phyloP scores from a whole-genome alignment of 2,329 filamentous ascomycete species.

The Botrytis cinerea region DNA sequence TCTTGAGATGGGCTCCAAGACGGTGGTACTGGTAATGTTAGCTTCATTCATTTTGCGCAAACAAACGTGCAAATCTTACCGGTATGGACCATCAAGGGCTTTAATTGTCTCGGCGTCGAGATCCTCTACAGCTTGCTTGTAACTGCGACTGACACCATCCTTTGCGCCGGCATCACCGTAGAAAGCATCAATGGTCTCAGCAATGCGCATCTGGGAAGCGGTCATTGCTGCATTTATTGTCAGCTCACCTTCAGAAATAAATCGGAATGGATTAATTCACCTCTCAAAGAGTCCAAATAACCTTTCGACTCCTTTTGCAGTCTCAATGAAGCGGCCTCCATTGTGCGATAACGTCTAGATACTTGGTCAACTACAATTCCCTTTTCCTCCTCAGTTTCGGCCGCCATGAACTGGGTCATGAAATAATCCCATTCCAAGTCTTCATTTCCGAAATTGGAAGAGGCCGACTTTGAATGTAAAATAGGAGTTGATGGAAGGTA shows the following conservation, averaged over 20 bases:
- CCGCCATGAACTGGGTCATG: background rate
- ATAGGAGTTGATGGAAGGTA: constrained; percentile 15
- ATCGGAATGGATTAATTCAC: constrained; percentile 47
- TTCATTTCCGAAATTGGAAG: background rate
- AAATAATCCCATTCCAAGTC: background rate
- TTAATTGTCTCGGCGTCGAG: constrained; percentile 98
- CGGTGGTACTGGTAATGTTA: constrained; percentile 66
- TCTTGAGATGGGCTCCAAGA: constrained; percentile 90
- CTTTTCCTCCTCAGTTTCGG: background rate
- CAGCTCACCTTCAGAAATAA: constrained; percentile 21
- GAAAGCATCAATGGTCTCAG: constrained; percentile 98
- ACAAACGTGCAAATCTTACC: constrained; percentile 49
- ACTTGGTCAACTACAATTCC: background rate
- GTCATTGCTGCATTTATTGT: constrained; percentile 74
- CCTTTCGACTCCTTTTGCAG: constrained; percentile 98
- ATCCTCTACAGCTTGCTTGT: constrained; percentile 98
- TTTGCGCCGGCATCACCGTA: constrained; percentile 94
- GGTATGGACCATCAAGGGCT: constrained; percentile 92
- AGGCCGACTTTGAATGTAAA: background rate
- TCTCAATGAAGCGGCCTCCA: constrained; percentile 90
- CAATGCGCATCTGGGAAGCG: constrained; percentile 98
- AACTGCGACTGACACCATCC: constrained; percentile 93
- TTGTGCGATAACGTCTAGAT: constrained; percentile 85
- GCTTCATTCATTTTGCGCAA: constrained; percentile 4
- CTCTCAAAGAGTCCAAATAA: constrained; percentile 92